Percentiles rank a stretch among this genome's conserved stretches.
Conservation (phyloP, 257 asterid genomes). For the Plantago ovata region DNA sequence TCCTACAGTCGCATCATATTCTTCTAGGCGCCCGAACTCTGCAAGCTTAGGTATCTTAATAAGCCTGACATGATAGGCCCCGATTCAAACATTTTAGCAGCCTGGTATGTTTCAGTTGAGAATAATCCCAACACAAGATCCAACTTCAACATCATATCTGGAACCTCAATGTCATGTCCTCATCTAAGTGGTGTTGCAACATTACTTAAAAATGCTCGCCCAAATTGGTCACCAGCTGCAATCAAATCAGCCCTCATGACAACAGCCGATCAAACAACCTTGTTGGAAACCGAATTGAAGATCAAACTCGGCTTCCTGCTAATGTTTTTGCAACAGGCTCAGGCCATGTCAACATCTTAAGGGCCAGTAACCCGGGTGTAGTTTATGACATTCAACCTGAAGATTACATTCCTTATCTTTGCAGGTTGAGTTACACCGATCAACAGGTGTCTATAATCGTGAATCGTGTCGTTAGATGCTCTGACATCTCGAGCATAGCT, state of each 20-base stretch:
- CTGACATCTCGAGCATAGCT: constrained; percentile 2
- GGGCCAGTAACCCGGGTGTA: constrained; percentile 7
- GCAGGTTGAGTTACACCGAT: constrained; percentile 4
- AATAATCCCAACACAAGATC: constrained; percentile 15
- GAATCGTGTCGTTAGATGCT: neutral
- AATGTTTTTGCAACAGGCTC: constrained; percentile 1
- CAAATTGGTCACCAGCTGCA: constrained; percentile 12
- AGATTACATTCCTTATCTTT: constrained; percentile 10
- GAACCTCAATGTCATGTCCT: constrained; percentile 23
- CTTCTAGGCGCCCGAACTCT: neutral
- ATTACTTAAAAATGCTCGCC: constrained; percentile 13
- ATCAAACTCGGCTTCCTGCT: neutral
- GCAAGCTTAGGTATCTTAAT: constrained; percentile 6
- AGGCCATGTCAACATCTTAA: constrained; percentile 6
- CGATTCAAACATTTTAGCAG: constrained; percentile 10
- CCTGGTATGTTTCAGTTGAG: constrained; percentile 5
- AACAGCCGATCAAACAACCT: constrained; percentile 12
- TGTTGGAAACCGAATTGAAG: neutral
- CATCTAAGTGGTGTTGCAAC: constrained; percentile 8
- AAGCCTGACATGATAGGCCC: constrained; percentile 19
- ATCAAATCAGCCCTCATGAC: constrained; percentile 18
- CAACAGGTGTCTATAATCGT: neutral
- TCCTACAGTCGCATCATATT: constrained; percentile 1
- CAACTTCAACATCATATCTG: constrained; percentile 15
- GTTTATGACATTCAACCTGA: constrained; percentile 3